A percentile compares a stretch with the other conserved stretches of the same genome.
These are phyloP conservation scores for Candida schatavii DNA, from an alignment of 805 yeast species.

Conservation along the genomic window DNA sequence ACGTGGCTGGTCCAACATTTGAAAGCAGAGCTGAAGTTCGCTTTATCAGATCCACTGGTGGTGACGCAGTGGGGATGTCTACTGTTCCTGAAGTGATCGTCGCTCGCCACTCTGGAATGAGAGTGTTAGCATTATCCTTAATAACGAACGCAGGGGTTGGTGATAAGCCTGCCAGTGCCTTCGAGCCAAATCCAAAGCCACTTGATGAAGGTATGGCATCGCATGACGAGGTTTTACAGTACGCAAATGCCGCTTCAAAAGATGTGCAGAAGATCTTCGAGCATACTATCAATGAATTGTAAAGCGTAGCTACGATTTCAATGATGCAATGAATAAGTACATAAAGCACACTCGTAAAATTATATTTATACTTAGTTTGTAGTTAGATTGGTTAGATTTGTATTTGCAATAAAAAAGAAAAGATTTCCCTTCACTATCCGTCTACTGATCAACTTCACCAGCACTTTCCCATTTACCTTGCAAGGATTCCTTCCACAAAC, in stretches of 20 bases:
- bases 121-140: slow-evolving; percentile 78
- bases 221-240: slow-evolving; percentile 87
- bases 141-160: slow-evolving; percentile 82
- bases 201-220: slow-evolving; percentile 77
- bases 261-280: slow-evolving; percentile 75
- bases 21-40: slow-evolving; percentile 93
- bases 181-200: slow-evolving; percentile 50
- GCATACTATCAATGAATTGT: slow-evolving; percentile 51
- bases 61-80: slow-evolving; percentile 96
- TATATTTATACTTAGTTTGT: not conserved
- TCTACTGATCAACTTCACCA: slow-evolving; percentile 87
- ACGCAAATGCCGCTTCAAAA: slow-evolving; percentile 73
- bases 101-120: slow-evolving; percentile 84
- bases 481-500: slow-evolving; percentile 93
- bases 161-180: slow-evolving; percentile 64
- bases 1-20: slow-evolving; percentile 90
- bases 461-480: slow-evolving; percentile 96
- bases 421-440: no score
- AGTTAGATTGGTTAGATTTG: not conserved
- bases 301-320: no score
- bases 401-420: not conserved
- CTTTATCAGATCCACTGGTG: slow-evolving; percentile 67
- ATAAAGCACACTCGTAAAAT: no score
- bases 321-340: no score
- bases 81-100: slow-evolving; percentile 95